Base-by-base conservation (phyloP, 768 basidiomycete species). In the Suillus hirtellus region DNA sequence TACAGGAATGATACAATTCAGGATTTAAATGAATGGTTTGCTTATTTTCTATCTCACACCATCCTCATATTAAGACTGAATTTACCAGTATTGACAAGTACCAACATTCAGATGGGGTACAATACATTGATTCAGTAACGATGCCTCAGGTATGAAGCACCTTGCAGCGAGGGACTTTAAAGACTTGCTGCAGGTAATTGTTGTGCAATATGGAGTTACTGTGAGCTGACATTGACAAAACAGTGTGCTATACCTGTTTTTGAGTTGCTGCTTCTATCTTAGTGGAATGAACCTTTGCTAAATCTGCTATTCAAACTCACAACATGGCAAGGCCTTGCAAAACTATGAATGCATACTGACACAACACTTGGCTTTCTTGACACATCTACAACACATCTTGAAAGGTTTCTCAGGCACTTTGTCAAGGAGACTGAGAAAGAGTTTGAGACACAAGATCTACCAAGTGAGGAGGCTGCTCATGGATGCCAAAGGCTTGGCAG, bases 381-480 rank as follows among this genome's bases (percentile, higher is more conserved):
- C 42, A 19, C 43, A 19, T 44, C 43, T 6, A 72, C 65, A 0
- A 47, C 2, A 0, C 37, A 17, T 2, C 65, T 79, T 0, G 69
- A 74, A 0, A 4, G 59, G 12, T 37, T 24, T 5, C 6, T 72
- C 4, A 65, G 64, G 46, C n/a, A n/a, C 46, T 46, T 46, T 10
- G 11, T 46, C 9, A 46, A 46, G 46, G n/a, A 11, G 3, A 46
- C 46, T 11, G 46, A 10, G n/a, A 10, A 46, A n/a, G 46, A 46
- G 46, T 78, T 35, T 7, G 35, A 69, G 1, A 79, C 77, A 0
- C 21, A 61, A 0, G 79, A 81, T 42, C 68, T 84, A 10, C 80
- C 80, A 0, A 61, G 62, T 0, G 82, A 86, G 59, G 67, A 65
- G 4, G 72, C 66, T 3, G 76, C 78, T 1, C 75, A 76, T 0